Base-by-base conservation (phyloP, 768 basidiomycete genomes). In the Russula virescens region DNA sequence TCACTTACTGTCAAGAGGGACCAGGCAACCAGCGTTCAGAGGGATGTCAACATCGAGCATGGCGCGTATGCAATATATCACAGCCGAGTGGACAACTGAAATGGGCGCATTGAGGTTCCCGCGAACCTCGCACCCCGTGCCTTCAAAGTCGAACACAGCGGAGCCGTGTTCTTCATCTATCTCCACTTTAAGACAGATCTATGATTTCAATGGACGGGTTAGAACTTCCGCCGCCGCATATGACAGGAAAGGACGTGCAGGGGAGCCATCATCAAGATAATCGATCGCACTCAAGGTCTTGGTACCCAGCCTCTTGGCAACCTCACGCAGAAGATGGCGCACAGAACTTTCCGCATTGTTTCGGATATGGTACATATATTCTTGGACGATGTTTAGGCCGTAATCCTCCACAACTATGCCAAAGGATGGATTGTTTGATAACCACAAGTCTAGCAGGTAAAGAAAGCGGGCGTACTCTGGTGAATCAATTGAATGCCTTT, bases 351-450 rank as follows among this genome's bases (percentile, higher is more conserved):
- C 95, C 51, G 95, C 95, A 68, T 96, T 98, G 38, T 80, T 75
- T 31, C 90, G 87, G 72, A 96, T 97, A 73, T 93, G 87, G 63
- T 83, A 82, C 94, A 96, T 96, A 73, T 96, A 96, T 69, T 90
- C 85, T 71, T 96, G 94, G 5, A 98, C 95, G 0, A 86, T 93
- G 61, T 83, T 75, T 46, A 97, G 80, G 7, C 86, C 82, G 68
- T 96, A 96, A 67, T 98, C 95, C 6, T 85, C 81, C 55, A 96
- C 87, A 68, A 98, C 85, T 93, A 65, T 14, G 25, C 14, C 19
- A 7, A 53, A 40, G 43, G 13, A 55, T 31, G 57, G 48, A 55
- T 47, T 21, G 40, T 56, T 10, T 52, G 40, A 51, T 71, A 54
- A 48, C 16, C 45, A 67, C 58, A 47, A 11, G 65, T 43, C 21